phyloP scores from a whole-genome alignment of 805 yeast species.

The Wickerhamomyces silvicola region DNA sequence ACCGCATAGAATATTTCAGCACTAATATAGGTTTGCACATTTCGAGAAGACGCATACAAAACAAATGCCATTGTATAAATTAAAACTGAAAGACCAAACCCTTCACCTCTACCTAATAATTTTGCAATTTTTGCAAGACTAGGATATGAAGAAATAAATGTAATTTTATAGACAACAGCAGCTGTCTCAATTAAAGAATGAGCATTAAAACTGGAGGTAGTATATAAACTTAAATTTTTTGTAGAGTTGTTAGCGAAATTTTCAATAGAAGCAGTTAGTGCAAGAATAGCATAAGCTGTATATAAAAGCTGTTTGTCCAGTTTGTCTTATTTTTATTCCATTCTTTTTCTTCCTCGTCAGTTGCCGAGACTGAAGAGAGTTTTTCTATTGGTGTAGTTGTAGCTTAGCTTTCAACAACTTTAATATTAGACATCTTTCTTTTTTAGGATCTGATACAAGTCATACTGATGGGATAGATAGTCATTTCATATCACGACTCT shows the following conservation, averaged over 20 bases:
- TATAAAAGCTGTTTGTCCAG: slow-evolving; percentile 18
- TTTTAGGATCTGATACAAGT: no score
- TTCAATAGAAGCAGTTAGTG: slow-evolving; percentile 25
- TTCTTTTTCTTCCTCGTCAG: no score
- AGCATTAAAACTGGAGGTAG: slow-evolving; percentile 31
- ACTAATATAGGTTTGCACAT: slow-evolving; percentile 25
- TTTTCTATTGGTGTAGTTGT: no score
- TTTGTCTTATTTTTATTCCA: no score
- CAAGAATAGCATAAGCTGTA: slow-evolving; percentile 19
- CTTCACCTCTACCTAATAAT: slow-evolving; percentile 32
- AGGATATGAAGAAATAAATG: slow-evolving; percentile 31
- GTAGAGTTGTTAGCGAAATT: slow-evolving; percentile 24
- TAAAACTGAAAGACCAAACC: slow-evolving; percentile 27
- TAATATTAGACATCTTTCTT: no score
- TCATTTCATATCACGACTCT: no score
- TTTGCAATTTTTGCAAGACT: slow-evolving; percentile 33
- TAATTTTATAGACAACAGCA: slow-evolving; percentile 31
- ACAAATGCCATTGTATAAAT: slow-evolving; percentile 28
- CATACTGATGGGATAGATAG: no score
- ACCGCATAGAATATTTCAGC: slow-evolving; percentile 32
- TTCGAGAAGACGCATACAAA: slow-evolving; percentile 28
- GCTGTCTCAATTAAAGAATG: slow-evolving; percentile 33
- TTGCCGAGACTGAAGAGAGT: no score
- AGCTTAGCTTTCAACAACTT: no score
- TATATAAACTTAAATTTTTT: slow-evolving; percentile 21